Percentiles rank a stretch among this genome's conserved stretches.
Conservation (phyloP, 768 basidiomycete species). For the Psilocybe sp. region DNA sequence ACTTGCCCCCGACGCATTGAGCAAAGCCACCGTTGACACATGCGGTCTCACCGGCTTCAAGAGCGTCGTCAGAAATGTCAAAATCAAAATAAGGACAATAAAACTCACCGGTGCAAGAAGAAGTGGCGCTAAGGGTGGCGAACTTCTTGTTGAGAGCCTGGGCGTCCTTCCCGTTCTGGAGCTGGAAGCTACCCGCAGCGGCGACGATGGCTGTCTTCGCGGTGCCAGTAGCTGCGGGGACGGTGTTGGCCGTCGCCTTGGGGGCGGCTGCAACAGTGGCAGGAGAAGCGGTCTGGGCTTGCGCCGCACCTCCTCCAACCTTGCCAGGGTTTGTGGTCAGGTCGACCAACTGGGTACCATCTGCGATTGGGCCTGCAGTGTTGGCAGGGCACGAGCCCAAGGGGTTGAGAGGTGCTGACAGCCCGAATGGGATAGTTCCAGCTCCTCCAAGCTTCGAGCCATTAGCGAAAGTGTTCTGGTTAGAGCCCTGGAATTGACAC, state of each 20-base stretch:
- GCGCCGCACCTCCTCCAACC: slow-evolving; percentile 4
- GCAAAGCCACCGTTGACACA: slow-evolving; percentile 47
- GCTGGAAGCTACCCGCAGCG: slow-evolving; percentile 2
- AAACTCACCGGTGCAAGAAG: slow-evolving; percentile 39
- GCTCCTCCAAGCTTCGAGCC: slow-evolving; percentile 27
- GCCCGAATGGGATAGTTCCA: slow-evolving; percentile 47
- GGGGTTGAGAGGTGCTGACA: slow-evolving; percentile 32
- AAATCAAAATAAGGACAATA: slow-evolving; percentile 13
- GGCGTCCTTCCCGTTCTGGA: slow-evolving; percentile 45
- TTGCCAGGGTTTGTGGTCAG: slow-evolving; percentile 32
- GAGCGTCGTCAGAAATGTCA: slow-evolving; percentile 15
- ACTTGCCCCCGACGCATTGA: slow-evolving; percentile 51
- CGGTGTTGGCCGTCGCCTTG: slow-evolving; percentile 11
- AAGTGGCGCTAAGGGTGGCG: slow-evolving; percentile 38
- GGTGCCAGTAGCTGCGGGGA: slow-evolving; percentile 16
- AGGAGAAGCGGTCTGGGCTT: slow-evolving; percentile 17
- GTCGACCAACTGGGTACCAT: slow-evolving; percentile 40
- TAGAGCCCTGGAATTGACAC: slow-evolving; percentile 43
- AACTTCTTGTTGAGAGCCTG: slow-evolving; percentile 54
- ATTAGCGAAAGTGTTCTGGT: slow-evolving; percentile 39
- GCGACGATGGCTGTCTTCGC: neutral
- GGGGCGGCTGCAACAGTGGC: slow-evolving; percentile 10
- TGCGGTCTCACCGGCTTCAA: slow-evolving; percentile 36
- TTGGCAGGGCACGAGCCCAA: slow-evolving; percentile 47
- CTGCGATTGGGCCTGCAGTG: slow-evolving; percentile 38